A percentile compares a stretch with the other conserved stretches of the same genome.
Evolutionary conservation across 1,284 basidiomycete genomes (phyloP).

Genomic region (Coniophora puteana): DNA sequence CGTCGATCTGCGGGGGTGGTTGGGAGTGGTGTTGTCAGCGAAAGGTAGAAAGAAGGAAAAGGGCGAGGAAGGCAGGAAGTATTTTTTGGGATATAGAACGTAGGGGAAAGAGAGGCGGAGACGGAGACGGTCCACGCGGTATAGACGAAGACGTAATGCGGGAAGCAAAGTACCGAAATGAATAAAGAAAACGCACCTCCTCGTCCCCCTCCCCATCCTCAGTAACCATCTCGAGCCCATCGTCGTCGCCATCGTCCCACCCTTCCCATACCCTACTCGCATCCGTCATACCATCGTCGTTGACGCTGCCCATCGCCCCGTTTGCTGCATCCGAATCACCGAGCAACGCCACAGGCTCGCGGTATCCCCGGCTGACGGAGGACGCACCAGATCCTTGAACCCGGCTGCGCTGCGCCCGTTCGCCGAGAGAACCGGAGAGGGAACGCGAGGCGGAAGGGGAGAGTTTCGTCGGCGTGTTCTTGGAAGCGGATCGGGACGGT

Average conservation of each 20-base stretch:
- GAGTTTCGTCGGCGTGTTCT: slow-evolving; percentile 16
- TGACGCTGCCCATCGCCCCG: slow-evolving; percentile 16
- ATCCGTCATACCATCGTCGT: slow-evolving; percentile 14
- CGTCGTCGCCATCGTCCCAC: slow-evolving; percentile 29
- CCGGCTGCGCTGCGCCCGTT: slow-evolving; percentile 19
- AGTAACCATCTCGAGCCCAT: slow-evolving; percentile 61
- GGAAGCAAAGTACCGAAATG: not conserved
- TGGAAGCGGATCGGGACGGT: slow-evolving; percentile 21
- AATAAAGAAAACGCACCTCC: slow-evolving; percentile 40
- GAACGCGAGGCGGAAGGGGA: slow-evolving; percentile 15
- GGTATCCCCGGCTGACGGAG: slow-evolving; percentile 5
- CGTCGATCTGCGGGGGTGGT: slow-evolving; percentile 46
- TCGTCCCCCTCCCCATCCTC: slow-evolving; percentile 69
- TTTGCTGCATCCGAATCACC: slow-evolving; percentile 23
- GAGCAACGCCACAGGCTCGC: slow-evolving; percentile 13
- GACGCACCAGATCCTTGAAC: slow-evolving; percentile 19
- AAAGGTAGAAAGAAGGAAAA: not conserved
- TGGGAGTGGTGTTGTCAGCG: not conserved
- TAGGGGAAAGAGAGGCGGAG: not conserved
- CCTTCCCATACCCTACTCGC: slow-evolving; percentile 24
- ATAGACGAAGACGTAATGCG: not conserved
- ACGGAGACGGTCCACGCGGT: not conserved
- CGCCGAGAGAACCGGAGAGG: slow-evolving; percentile 11
- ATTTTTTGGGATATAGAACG: slow-evolving; percentile 5
- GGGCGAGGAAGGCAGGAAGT: not conserved